Base-by-base conservation (phyloP, 192 early-diverging fungal species). In the Diversispora epigaea region DNA sequence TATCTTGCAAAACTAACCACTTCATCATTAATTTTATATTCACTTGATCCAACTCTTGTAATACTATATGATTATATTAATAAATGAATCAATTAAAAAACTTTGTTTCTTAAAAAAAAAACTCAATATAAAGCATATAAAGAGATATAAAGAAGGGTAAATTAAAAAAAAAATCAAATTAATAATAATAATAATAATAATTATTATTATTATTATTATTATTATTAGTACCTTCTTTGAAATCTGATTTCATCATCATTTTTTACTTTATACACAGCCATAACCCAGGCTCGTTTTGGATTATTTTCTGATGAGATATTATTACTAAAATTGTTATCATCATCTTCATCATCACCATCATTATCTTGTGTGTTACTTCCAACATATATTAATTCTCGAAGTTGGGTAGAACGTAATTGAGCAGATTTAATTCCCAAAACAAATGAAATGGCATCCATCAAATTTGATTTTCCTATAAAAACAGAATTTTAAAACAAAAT, bases 371-470 rank as follows among this genome's bases (percentile, higher is more conserved):
- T 80, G 1, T 86, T 85, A 0, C 89, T 77, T 41, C 89, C 89
- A 19, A 91, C 87, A 78, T 99, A 98, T 14, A 99, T 93, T 39
- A 99, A 85, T 49, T 99, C 96, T 66, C 89, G 86, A 44, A 99
- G 86, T 32, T 95, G 90, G 15, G 91, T 79, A 1, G 96, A 98
- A 8, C 98, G 91, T 72, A 99, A 82, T 50, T 98, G 94, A n/a
- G 87, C 66, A 5, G 95, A 95, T 60, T 95, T 91, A 66, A 99
- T 91, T 41, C 98, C 98, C 22, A 99, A 86, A 2, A 99, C 98
- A 87, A 99, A 99, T 41, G 91, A 93, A 77, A 99, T 96, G 49
- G 98, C 98, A 79, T 99, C 98, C 96, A 99, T 99, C 21, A 98
- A 85, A 78, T 99, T 99, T 19, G 96, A 98, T 82, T 99, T 99